Base-by-base conservation (phyloP, 495 filamentous ascomycete genomes). In the Xylona heveae region DNA sequence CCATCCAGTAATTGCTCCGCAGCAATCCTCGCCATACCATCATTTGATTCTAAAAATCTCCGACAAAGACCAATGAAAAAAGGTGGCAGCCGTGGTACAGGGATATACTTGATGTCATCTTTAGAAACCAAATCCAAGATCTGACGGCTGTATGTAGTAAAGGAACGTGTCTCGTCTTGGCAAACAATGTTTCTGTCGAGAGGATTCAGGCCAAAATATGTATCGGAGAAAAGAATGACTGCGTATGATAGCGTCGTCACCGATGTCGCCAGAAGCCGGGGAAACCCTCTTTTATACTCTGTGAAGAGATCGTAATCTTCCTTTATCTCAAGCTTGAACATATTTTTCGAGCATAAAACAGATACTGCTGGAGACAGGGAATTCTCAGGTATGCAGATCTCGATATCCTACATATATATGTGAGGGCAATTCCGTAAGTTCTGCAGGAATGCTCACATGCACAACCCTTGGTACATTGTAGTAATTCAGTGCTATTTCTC, bases 1-100 rank as follows among this genome's bases (percentile, higher is more conserved):
- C 36, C 31, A 10, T 38, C 36, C 3, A 36, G 31, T 31, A 36
- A 36, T 35, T 38, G 36, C 16, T 38, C 36, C n/a, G 36, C 36
- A 14, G 31, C 31, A 14, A 38, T 38, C n/a, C 22, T 24, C 4
- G 24, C 21, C 19, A 28, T 31, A 10, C 19, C 30, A 19, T 35
- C 31, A 14, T 22, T 28, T 22, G 31, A 36, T 16, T 35, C 25
- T n/a, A 17, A 8, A 31, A 24, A 38, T 26, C 21, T 23, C 9
- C 14, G 16, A 17, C 31, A 25, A 5, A 35, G 24, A 17, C 36
- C 36, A 9, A 16, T n/a, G n/a, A 38, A 34, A 28, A 38, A 36
- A n/a, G 36, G 31, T 7, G 20, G 19, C 8, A 38, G 24, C 12
- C 36, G 30, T 7, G 36, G 36, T 1, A 36, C 34, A 7, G 36